Base-by-base conservation (phyloP, 164 flowering plant genomes). In the Liriodendron chinense region DNA sequence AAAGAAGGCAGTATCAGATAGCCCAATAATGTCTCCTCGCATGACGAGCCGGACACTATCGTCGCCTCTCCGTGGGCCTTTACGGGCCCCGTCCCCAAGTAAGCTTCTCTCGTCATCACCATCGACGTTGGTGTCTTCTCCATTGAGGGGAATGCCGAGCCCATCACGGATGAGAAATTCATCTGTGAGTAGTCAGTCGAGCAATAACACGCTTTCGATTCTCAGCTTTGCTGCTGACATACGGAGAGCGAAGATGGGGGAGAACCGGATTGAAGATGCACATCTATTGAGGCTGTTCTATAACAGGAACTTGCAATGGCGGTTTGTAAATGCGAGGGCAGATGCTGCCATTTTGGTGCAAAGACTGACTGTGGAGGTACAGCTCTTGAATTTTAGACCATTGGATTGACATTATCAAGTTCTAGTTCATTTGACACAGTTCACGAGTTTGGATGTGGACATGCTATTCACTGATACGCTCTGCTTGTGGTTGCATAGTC, bases 221-320 rank as follows among this genome's bases (percentile, higher is more conserved):
- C 82, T 86, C 64, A 87, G 85, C 81, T 91, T 87, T 84, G 84
- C 88, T 62, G 85, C 77, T 82, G 92, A 91, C 74, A 80, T 79
- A 21, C 78, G 90, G 77, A 88, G 91, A 78, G 92, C 90, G 71
- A 93, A 84, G 83, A 68, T 86, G 73, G 96, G 91, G 65, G 98
- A 89, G 73, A 86, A 80, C 78, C 80, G 84, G 71, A 78, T 89
- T 70, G 82, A 71, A 53, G 91, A 92, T 82, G 98, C 91, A 13
- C 96, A 93, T 73, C 73, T 78, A 57, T 79, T 93, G 81, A 90
- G 94, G 83, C 75, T 92, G 47, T 76, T 92, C 28, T 75, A 93
- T 80, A 92, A 92, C 76, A 84, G 92, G 75, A 83, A 86, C 28
- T 72, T 93, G 86, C 97, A 95, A 47, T 95, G 98, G 98, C 86